Evolutionary conservation across 208 protist genomes (phyloP), one percentile per base, ranked within the genome.

Genomic region (Leishmania mexicana): DNA sequence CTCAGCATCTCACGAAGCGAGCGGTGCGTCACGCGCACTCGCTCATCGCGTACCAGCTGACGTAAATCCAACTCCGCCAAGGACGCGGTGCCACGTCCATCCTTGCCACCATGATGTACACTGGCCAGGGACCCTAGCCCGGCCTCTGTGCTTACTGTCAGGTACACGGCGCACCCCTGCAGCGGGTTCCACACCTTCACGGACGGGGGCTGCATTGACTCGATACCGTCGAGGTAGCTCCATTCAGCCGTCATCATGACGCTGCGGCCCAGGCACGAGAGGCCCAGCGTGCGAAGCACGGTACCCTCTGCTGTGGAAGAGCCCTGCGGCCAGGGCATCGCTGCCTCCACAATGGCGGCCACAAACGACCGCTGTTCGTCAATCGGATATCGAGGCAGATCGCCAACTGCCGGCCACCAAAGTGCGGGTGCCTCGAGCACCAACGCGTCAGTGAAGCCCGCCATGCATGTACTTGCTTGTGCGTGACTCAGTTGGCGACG

Each of bases 341-440:
- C 78, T 54, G 54, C 74, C 31, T 70, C 81, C 19, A 91, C 83
- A 35, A 93, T 76, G 58, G 89, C 83, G 11, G 90, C 87, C 45
- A 86, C 80, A 76, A 97, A 93, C 10, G 83, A 87, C 31, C 83
- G 87, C 17, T n/a, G 21, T 0, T 83, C 38, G 64, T 88, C 47
- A 21, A 96, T 60, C 2, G 94, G 90, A 77, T 95, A 85, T 24
- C 76, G 76, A 21, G 83, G 79, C 24, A 96, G 76, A 11, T 87
- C 64, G 1, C 67, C 79, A 1, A 93, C 65, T 42, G 88, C 45
- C 6, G 94, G 94, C 94, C 94, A 97, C 94, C 94, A 97, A 45
- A 82, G 74, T 40, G 87, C 78, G 2, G 88, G 84, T 31, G 88
- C 86, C 31, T 82, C 62, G 17, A 97, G 70, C 77, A 94, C 83